Percentiles rank a stretch among this genome's conserved stretches.
Evolutionary conservation across 345 rosid species (phyloP).

Genomic region (Capsella bursapastoris): DNA sequence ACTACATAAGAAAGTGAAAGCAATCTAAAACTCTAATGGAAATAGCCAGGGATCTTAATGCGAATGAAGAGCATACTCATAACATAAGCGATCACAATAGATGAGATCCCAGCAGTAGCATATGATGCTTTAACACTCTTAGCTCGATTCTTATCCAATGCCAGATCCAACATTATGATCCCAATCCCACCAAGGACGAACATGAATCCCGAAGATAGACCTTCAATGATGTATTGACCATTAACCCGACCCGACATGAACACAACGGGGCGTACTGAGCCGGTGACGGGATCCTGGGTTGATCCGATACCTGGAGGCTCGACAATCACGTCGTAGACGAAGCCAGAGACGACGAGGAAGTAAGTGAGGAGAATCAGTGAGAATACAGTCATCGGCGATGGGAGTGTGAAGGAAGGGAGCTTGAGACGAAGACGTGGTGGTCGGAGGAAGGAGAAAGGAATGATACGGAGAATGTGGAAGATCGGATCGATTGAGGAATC

Average conservation of each 20-base stretch:
- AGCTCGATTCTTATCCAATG: conserved; percentile 85
- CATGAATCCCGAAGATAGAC: conserved; percentile 97
- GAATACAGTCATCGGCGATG: conserved; percentile 87
- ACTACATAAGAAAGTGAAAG: conserved; percentile 20
- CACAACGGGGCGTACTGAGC: conserved; percentile 87
- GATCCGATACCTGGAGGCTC: conserved; percentile 99
- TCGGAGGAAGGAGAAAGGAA: conserved; percentile 77
- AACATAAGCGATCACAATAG: conserved; percentile 72
- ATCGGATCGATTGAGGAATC: conserved; percentile 67
- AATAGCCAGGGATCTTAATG: conserved; percentile 96
- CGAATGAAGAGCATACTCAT: conserved; percentile 98
- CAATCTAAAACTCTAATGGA: conserved; percentile 38
- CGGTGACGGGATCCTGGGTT: conserved; percentile 82
- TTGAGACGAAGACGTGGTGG: conserved; percentile 93
- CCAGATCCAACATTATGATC: conserved; percentile 82
- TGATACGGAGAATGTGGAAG: conserved; percentile 60
- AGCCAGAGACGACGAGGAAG: conserved; percentile 91
- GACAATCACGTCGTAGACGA: conserved; percentile 91
- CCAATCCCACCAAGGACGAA: conserved; percentile 91
- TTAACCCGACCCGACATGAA: conserved; percentile 90
- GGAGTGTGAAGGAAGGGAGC: conserved; percentile 80
- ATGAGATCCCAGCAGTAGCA: conserved; percentile 77
- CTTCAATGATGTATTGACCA: conserved; percentile 98
- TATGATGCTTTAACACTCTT: conserved; percentile 78
- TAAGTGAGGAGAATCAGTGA: conserved; percentile 87